Percentiles rank a stretch among this genome's conserved stretches.
Conservation (phyloP, 2,329 filamentous ascomycete genomes). For the Coniochaeta ligniaria region DNA sequence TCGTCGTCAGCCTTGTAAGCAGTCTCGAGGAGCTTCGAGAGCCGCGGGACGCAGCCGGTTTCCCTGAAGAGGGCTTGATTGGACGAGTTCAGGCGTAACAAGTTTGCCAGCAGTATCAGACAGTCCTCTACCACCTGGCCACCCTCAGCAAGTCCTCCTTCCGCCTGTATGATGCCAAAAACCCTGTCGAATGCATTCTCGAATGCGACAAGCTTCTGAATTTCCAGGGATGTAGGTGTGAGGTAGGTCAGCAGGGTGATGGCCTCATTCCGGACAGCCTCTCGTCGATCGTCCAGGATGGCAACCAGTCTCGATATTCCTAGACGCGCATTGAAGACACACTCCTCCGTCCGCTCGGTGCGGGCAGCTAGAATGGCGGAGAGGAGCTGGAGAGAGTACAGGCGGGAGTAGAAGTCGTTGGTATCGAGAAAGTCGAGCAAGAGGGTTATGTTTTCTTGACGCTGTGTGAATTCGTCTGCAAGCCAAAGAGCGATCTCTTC, state of each 20-base stretch:
- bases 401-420: conserved; percentile 79
- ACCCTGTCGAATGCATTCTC: conserved; percentile 87
- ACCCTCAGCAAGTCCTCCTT: conserved; percentile 76
- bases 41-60: conserved; percentile 69
- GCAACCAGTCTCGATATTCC: conserved; percentile 82
- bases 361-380: conserved; percentile 78
- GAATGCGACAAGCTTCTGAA: conserved; percentile 93
- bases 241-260: conserved; percentile 82
- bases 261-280: conserved; percentile 82
- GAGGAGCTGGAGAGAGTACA: conserved; percentile 87
- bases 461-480: conserved; percentile 95
- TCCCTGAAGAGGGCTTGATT: conserved; percentile 95
- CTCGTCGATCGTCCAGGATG: conserved; percentile 75
- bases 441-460: conserved; percentile 91
- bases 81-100: conserved; percentile 77
- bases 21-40: conserved; percentile 62
- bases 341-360: conserved; percentile 89
- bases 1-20: conserved; percentile 45
- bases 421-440: conserved; percentile 85
- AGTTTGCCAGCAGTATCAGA: conserved; percentile 80
- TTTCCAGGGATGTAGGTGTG: conserved; percentile 76
- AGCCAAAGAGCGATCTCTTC: conserved; percentile 95
- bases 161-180: conserved; percentile 72
- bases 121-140: conserved; percentile 89
- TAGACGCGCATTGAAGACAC: conserved; percentile 79